phyloP scores from a whole-genome alignment of 176 grass and related monocot species.

The Bolboschoenus planiculmis region DNA sequence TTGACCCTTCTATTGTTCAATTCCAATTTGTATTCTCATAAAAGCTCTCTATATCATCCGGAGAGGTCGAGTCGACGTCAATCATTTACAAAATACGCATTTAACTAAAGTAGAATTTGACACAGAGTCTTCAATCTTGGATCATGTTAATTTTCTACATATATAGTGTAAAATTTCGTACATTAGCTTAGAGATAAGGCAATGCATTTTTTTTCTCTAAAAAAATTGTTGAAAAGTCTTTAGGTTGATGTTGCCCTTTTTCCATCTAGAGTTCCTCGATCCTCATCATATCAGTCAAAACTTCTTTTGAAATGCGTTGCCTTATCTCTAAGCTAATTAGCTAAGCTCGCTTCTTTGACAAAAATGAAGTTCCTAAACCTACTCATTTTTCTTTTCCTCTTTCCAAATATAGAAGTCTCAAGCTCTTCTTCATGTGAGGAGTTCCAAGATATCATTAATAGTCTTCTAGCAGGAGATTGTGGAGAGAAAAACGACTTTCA shows the following conservation, averaged over 20 bases:
- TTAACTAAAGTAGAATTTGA: not conserved
- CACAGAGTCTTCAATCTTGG: not conserved
- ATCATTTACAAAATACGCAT: not conserved
- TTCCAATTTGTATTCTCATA: not conserved
- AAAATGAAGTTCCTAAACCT: not conserved
- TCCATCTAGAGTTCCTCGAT: not conserved
- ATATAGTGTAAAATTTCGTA: not conserved
- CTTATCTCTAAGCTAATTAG: not conserved
- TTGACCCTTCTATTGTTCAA: not conserved
- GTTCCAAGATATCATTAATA: not conserved
- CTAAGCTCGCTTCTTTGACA: not conserved
- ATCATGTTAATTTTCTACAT: not conserved
- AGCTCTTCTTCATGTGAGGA: not conserved
- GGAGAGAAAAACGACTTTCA: not conserved
- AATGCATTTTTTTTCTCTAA: too few relatives aligned
- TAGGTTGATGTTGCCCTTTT: not conserved
- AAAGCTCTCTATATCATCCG: not conserved
- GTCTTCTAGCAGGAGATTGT: not conserved
- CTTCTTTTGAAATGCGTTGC: not conserved
- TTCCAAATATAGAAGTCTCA: not conserved
- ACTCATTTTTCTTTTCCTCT: not conserved
- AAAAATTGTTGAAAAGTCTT: not conserved
- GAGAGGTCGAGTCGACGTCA: not conserved
- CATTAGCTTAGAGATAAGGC: too few relatives aligned
- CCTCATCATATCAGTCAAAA: not conserved